Percentiles rank a stretch among this genome's conserved stretches.
Conservation (phyloP, 306 rosid genomes). For the Quercus suber region DNA sequence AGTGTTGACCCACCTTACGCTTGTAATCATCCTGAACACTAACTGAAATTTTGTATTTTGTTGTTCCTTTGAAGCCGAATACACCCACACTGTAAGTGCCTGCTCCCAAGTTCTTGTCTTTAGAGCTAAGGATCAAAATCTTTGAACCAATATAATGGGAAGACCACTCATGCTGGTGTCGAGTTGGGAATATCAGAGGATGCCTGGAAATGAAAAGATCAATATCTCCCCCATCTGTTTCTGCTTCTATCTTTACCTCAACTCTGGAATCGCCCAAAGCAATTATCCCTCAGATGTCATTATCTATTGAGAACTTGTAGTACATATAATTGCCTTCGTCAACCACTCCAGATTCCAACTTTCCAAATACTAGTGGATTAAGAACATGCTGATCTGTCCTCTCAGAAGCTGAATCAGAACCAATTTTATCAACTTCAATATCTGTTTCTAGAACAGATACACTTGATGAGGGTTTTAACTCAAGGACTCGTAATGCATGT, state of each 20-base stretch:
- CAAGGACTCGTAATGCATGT: slow-evolving; percentile 76
- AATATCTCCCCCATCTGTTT: slow-evolving; percentile 67
- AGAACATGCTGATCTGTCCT: slow-evolving; percentile 58
- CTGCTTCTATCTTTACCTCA: slow-evolving; percentile 72
- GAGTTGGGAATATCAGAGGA: slow-evolving; percentile 91
- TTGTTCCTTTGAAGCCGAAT: slow-evolving; percentile 72
- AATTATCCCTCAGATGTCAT: slow-evolving; percentile 54
- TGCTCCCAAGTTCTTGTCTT: slow-evolving; percentile 54
- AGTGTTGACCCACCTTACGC: slow-evolving; percentile 61
- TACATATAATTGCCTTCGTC: slow-evolving; percentile 72
- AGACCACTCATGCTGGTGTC: slow-evolving; percentile 95
- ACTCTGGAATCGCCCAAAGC: slow-evolving; percentile 52
- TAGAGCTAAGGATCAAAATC: slow-evolving; percentile 75
- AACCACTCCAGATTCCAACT: slow-evolving; percentile 54
- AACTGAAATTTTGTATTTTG: slow-evolving; percentile 55
- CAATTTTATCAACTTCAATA: slow-evolving; percentile 83
- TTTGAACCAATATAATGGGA: slow-evolving; percentile 94
- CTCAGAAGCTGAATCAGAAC: slow-evolving; percentile 53
- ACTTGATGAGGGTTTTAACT: slow-evolving; percentile 81
- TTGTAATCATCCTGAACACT: slow-evolving; percentile 44
- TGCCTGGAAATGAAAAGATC: slow-evolving; percentile 87
- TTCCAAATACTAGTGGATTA: slow-evolving; percentile 49
- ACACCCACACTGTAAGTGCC: slow-evolving; percentile 81
- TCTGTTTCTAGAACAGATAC: slow-evolving; percentile 96
- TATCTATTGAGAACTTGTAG: slow-evolving; percentile 81